These are phyloP conservation scores for Aspergillus alliaceus DNA, from an alignment of 2,329 filamentous ascomycete genomes.

Conservation along the genomic window DNA sequence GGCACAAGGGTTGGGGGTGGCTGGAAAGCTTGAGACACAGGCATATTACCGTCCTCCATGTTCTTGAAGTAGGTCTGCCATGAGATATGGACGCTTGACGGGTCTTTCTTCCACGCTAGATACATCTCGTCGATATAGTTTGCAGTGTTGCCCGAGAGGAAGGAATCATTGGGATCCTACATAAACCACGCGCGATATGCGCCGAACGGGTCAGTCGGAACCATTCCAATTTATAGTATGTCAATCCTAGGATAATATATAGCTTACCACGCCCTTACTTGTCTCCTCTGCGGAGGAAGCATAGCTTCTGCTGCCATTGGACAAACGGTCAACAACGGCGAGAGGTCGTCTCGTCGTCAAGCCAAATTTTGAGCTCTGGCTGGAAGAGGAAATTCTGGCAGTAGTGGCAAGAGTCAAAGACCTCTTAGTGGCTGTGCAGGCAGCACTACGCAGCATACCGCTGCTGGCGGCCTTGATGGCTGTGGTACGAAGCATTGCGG, in stretches of 20 bases:
- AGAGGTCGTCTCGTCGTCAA: slow-evolving; percentile 43
- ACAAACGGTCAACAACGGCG: slow-evolving; percentile 39
- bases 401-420: slow-evolving; percentile 35
- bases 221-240: not conserved
- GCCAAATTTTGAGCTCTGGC: slow-evolving; percentile 35
- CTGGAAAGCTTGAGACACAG: slow-evolving; percentile 93
- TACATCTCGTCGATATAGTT: slow-evolving; percentile 99
- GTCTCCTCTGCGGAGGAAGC: slow-evolving; percentile 53
- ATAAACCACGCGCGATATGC: slow-evolving; percentile 5
- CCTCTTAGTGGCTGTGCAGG: slow-evolving; percentile 33
- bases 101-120: slow-evolving; percentile 92
- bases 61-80: slow-evolving; percentile 99
- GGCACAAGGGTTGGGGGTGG: slow-evolving; percentile 91
- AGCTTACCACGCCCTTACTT: slow-evolving; percentile 55
- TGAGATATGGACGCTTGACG: slow-evolving; percentile 90
- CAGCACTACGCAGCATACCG: slow-evolving; percentile 37
- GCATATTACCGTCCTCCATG: slow-evolving; percentile 98
- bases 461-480: slow-evolving; percentile 42
- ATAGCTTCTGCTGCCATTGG: slow-evolving; percentile 53
- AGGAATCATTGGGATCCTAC: slow-evolving; percentile 87
- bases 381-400: slow-evolving; percentile 26
- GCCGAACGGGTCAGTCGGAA: slow-evolving; percentile 18
- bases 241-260: slow-evolving; percentile 1
- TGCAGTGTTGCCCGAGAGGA: slow-evolving; percentile 93
- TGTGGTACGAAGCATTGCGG: slow-evolving; percentile 41